Evolutionary conservation across 306 rosid genomes (phyloP), one percentile per base, ranked within the genome.

Genomic region (Quercus rubra): DNA sequence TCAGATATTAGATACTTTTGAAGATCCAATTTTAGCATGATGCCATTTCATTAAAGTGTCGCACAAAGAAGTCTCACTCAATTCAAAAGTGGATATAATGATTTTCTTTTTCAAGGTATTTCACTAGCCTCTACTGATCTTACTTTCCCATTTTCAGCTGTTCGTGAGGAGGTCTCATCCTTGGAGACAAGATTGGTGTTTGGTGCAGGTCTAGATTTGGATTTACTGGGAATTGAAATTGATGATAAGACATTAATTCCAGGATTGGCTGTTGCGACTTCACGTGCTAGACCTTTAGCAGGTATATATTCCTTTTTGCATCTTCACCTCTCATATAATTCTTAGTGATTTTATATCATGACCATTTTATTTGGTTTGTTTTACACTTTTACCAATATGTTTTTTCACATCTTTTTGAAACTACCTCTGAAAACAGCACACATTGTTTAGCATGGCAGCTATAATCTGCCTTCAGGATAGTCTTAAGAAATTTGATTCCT

Each of bases 151-250:
- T 38, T 20, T 79, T 75, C 86, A 95, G 99, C 86, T 86, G 94
- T 95, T 76, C 88, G 90, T 61, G 93, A 89, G 81, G 99, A 95
- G 86, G 77, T 89, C 71, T 77, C 88, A 19, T 82, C 92, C 63
- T 83, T 93, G 15, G 89, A 84, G 77, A 69, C 78, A 73, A 86
- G 41, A 54, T 79, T 85, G 27, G 79, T 89, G 54, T 90, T 86
- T 62, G 99, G 99, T 51, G 90, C 98, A 11, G 90, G 96, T 76
- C 88, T 95, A 35, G 99, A 95, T 86, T 84, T 95, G 90, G 99
- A 95, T 84, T 82, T 95, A 43, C 77, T 95, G 86, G 96, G 98
- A 52, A 90, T 95, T 75, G 97, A 95, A 81, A 86, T 92, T 7
- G 99, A 93, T 71, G 94, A 91, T 27, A 81, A 90, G 74, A 90